Conservation (phyloP, 2,329 filamentous ascomycete species). For the Didymella glomerata region DNA sequence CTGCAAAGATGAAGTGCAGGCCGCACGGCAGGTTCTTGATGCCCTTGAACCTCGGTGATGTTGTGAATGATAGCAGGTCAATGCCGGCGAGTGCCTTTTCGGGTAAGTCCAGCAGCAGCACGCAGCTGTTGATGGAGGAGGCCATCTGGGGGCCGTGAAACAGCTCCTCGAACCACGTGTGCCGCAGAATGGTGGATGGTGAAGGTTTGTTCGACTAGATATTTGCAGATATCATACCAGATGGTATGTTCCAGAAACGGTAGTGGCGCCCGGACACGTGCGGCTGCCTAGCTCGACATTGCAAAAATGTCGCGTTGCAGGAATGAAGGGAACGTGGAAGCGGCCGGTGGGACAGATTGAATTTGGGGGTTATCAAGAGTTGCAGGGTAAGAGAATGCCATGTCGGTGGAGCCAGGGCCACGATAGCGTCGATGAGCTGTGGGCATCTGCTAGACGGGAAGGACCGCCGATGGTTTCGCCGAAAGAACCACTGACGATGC, state of each 20-base stretch:
- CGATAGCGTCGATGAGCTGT: slow-evolving; percentile 25
- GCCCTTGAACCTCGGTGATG: slow-evolving; percentile 67
- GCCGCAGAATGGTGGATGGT: slow-evolving; percentile 44
- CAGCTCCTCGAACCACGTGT: slow-evolving; percentile 46
- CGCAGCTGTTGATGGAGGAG: slow-evolving; percentile 46
- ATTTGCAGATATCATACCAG: slow-evolving; percentile 10
- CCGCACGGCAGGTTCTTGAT: slow-evolving; percentile 67
- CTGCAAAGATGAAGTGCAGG: slow-evolving; percentile 69
- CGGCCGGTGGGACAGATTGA: background rate
- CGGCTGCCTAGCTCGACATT: slow-evolving; percentile 16
- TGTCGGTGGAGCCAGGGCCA: slow-evolving; percentile 26
- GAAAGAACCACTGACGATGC: slow-evolving; percentile 16
- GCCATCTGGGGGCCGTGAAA: slow-evolving; percentile 48
- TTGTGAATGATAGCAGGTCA: slow-evolving; percentile 68
- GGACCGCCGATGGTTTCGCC: slow-evolving; percentile 28
- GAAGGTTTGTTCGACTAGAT: slow-evolving; percentile 1
- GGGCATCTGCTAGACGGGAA: slow-evolving; percentile 24
- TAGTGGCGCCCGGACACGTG: slow-evolving; percentile 18
- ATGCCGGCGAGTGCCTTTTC: slow-evolving; percentile 62
- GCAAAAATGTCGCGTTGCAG: background rate
- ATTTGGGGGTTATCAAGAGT: background rate
- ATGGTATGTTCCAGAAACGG: slow-evolving; percentile 30
- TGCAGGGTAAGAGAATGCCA: slow-evolving; percentile 21
- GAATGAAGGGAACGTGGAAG: background rate
- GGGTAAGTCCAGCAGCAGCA: slow-evolving; percentile 57